Conservation (phyloP, 164 flowering plant genomes). For the Nymphaea thermarum region DNA sequence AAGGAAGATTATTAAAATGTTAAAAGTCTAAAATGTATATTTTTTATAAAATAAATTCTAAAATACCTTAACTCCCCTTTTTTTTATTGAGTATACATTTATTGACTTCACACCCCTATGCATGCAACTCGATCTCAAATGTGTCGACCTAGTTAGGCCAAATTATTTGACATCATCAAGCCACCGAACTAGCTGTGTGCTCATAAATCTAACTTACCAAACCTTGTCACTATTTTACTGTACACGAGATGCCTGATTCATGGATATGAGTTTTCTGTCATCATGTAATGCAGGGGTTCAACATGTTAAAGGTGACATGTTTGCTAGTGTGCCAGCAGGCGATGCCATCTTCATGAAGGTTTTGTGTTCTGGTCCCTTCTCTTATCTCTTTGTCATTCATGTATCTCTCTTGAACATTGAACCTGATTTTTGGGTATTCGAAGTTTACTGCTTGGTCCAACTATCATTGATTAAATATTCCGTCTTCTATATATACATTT, state of each 20-base stretch:
- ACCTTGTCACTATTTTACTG: not conserved
- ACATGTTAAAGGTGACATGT: conserved; percentile 5
- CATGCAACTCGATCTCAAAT: not conserved
- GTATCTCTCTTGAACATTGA: not conserved
- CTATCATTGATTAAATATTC: not conserved
- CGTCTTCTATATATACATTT: not conserved
- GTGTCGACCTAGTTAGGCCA: not conserved
- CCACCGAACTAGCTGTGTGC: not conserved
- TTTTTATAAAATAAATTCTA: too few species aligned
- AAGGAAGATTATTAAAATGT: too few species aligned
- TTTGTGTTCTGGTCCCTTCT: not conserved
- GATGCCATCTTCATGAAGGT: conserved; percentile 3
- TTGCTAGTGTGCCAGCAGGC: conserved; percentile 1
- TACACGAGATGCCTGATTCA: not conserved
- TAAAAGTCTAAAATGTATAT: too few species aligned
- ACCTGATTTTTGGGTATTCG: not conserved
- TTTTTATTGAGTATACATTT: not conserved
- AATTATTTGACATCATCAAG: not conserved
- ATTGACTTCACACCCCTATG: too few species aligned
- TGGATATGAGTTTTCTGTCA: not conserved
- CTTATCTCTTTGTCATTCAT: not conserved
- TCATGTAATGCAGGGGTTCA: not conserved
- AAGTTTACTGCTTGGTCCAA: not conserved
- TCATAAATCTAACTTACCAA: not conserved
- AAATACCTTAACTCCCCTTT: too few species aligned